phyloP scores from a whole-genome alignment of 2,329 filamentous ascomycete species.

The Neonectria ditissima region DNA sequence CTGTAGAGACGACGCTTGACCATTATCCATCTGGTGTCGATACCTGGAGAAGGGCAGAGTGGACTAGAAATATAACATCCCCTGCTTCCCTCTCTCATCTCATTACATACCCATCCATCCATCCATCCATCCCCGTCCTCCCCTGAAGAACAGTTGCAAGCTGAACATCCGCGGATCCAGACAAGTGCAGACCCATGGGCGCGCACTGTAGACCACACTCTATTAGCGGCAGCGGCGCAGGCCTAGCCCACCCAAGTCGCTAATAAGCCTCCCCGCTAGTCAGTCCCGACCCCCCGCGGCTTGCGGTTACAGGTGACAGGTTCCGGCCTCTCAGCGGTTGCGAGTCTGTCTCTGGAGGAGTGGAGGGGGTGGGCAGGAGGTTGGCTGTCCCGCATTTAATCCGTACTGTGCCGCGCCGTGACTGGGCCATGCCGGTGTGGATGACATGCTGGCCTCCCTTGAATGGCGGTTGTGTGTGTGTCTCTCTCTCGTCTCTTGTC shows the following conservation, averaged over 20 bases:
- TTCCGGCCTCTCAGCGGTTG: neutral
- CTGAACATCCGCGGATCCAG: neutral
- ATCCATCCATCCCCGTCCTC: no score
- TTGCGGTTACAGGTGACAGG: neutral
- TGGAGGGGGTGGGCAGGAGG: no score
- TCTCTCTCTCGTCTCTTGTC: neutral
- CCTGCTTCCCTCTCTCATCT: neutral
- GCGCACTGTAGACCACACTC: neutral
- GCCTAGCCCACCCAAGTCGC: neutral
- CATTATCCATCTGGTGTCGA: no score
- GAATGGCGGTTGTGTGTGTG: neutral
- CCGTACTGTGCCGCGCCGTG: neutral
- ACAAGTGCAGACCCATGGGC: neutral
- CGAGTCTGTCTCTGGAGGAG: neutral
- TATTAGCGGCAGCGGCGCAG: neutral
- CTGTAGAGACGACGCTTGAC: no score
- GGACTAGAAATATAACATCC: neutral
- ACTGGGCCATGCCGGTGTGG: neutral
- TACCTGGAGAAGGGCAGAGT: no score
- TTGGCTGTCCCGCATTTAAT: no score
- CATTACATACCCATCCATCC: neutral
- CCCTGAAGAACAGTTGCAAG: neutral
- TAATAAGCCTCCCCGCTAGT: no score
- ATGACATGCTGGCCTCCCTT: neutral
- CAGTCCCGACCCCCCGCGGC: neutral